These are phyloP conservation scores for Pseudogymnoascus sp. DNA, from an alignment of 2,329 filamentous ascomycete species.

Conservation along the genomic window DNA sequence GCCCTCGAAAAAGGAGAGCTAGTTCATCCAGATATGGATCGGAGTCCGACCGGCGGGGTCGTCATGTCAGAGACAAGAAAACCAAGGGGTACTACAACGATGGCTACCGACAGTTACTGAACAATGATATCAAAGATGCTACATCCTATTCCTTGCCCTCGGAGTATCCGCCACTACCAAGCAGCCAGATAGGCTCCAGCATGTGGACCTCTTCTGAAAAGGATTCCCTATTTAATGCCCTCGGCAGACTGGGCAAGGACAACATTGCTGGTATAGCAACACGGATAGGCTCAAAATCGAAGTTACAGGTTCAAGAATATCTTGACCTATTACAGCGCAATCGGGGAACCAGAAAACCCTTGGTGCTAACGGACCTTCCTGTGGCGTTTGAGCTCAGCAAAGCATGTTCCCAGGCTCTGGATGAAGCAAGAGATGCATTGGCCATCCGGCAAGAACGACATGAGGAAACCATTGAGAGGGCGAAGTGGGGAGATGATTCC, in stretches of 20 bases:
- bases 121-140: conserved; percentile 50
- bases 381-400: conserved; percentile 65
- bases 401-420: conserved; percentile 57
- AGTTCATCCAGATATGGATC: neutral
- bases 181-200: conserved; percentile 59
- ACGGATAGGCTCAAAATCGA: conserved; percentile 62
- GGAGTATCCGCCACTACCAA: conserved; percentile 26
- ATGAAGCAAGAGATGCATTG: conserved; percentile 59
- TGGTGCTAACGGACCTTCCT: conserved; percentile 51
- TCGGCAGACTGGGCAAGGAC: conserved; percentile 56
- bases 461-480: conserved; percentile 52
- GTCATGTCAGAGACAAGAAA: neutral
- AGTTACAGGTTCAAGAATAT: conserved; percentile 65
- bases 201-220: conserved; percentile 68
- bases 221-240: conserved; percentile 54
- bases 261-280: conserved; percentile 54
- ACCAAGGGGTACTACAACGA: conserved; percentile 38
- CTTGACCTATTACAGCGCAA: conserved; percentile 46
- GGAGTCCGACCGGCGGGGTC: neutral
- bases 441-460: conserved; percentile 54
- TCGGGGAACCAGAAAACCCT: conserved; percentile 20
- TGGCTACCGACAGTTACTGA: conserved; percentile 43
- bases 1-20: neutral
- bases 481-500: conserved; percentile 47
- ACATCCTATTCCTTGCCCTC: conserved; percentile 26